Evolutionary conservation across 2,329 filamentous ascomycete genomes (phyloP).

Genomic region (Pseudocercospora crystallina): DNA sequence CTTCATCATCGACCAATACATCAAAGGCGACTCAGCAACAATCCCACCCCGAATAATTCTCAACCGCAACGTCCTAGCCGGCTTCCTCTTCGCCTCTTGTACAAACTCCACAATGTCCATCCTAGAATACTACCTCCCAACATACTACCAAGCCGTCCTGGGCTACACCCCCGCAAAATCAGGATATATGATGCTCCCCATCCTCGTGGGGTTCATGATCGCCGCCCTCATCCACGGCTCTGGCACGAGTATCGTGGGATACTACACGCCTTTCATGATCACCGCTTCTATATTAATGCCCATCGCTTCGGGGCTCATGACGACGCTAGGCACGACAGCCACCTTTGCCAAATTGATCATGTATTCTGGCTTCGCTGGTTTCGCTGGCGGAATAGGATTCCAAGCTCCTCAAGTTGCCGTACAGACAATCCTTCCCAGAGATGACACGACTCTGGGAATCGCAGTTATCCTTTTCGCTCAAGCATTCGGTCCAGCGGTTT

Average conservation of each 20-base stretch:
- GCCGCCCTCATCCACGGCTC: slow-evolving; percentile 13
- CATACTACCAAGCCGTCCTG: slow-evolving; percentile 1
- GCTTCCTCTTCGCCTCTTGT: background rate
- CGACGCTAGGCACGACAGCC: slow-evolving; percentile 29
- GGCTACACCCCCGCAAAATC: background rate
- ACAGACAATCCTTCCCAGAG: slow-evolving; percentile 30
- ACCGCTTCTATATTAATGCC: slow-evolving; percentile 35
- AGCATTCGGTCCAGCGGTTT: slow-evolving; percentile 23
- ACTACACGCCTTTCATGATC: slow-evolving; percentile 40
- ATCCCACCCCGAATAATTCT: slow-evolving; percentile 3
- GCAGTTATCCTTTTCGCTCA: slow-evolving; percentile 36
- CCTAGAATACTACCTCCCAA: slow-evolving; percentile 2
- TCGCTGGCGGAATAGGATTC: slow-evolving; percentile 36
- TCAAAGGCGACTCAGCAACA: slow-evolving; percentile 2
- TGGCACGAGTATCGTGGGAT: slow-evolving; percentile 28
- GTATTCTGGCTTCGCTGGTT: slow-evolving; percentile 32
- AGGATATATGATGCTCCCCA: background rate
- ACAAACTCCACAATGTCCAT: slow-evolving; percentile 2
- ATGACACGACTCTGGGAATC: slow-evolving; percentile 32
- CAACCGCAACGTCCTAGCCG: slow-evolving; percentile 6
- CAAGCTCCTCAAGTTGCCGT: slow-evolving; percentile 33
- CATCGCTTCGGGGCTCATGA: slow-evolving; percentile 37
- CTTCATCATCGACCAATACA: slow-evolving; percentile 1
- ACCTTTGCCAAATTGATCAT: slow-evolving; percentile 30
- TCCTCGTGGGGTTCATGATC: slow-evolving; percentile 17